A percentile compares a stretch with the other conserved stretches of the same genome.
Evolutionary conservation across 2,329 filamentous ascomycete species (phyloP).

Genomic region (Phoma sp.): DNA sequence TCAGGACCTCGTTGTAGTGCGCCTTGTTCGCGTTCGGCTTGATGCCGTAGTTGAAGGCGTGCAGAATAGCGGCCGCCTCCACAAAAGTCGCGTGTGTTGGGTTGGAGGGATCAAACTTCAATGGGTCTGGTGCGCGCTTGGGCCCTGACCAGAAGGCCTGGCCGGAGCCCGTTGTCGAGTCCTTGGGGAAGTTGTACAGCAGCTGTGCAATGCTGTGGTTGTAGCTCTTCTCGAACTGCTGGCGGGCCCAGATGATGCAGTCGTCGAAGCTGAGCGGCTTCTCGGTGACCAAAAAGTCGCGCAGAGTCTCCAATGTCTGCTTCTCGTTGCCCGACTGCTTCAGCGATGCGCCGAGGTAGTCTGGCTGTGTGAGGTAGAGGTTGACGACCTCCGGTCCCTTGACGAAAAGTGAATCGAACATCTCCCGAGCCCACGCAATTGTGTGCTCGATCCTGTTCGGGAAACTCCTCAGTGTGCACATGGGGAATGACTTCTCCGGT

Average conservation of each 20-base stretch:
- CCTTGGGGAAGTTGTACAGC: slow-evolving; percentile 96
- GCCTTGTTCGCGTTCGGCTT: slow-evolving; percentile 77
- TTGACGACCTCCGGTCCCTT: slow-evolving; percentile 94
- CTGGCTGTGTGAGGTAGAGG: slow-evolving; percentile 86
- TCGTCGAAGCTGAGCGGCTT: slow-evolving; percentile 93
- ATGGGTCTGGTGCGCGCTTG: slow-evolving; percentile 90
- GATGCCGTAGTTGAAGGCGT: slow-evolving; percentile 98
- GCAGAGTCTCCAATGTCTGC: slow-evolving; percentile 86
- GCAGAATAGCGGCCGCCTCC: slow-evolving; percentile 85
- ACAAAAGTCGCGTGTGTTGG: slow-evolving; percentile 88
- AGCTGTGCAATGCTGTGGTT: slow-evolving; percentile 96
- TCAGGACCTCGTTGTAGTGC: slow-evolving; percentile 79
- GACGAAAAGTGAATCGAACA: slow-evolving; percentile 93
- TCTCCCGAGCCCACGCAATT: slow-evolving; percentile 95
- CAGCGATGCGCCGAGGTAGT: slow-evolving; percentile 84
- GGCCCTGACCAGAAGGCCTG: slow-evolving; percentile 97
- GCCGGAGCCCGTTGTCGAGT: slow-evolving; percentile 84
- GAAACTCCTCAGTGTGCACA: slow-evolving; percentile 97
- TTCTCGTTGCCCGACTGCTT: slow-evolving; percentile 97
- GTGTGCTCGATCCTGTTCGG: slow-evolving; percentile 99
- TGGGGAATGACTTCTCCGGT: slow-evolving; percentile 97
- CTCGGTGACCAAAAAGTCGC: slow-evolving; percentile 88
- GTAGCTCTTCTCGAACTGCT: slow-evolving; percentile 95
- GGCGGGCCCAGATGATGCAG: slow-evolving; percentile 93
- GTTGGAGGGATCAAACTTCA: slow-evolving; percentile 87